Evolutionary conservation across 2,329 filamentous ascomycete species (phyloP).

Genomic region (Phoma sp.): DNA sequence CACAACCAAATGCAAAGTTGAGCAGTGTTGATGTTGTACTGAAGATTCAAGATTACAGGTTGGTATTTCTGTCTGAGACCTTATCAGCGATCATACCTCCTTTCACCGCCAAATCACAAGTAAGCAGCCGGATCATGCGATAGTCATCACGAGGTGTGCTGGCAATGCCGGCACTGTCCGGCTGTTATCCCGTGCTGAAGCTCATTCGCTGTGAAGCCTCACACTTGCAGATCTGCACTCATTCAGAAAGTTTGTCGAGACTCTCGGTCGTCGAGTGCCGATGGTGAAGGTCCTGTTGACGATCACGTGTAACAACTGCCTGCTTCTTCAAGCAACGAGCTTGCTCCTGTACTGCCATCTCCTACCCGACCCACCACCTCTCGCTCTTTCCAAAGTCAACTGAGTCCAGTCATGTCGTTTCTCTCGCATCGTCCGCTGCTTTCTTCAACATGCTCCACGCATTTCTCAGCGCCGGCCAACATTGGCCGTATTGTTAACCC

Average conservation of each 20-base stretch:
- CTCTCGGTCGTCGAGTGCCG: background rate
- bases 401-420: background rate
- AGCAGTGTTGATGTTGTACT: no score
- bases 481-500: constrained; percentile 8
- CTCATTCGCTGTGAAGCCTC: background rate
- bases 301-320: background rate
- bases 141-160: constrained; percentile 32
- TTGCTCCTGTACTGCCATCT: background rate
- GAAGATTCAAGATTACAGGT: background rate
- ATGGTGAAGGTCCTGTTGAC: background rate
- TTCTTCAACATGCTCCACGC: background rate
- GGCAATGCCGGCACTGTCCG: constrained; percentile 23
- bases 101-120: constrained; percentile 13
- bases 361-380: background rate
- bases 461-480: constrained; percentile 5
- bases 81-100: background rate
- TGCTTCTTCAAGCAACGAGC: background rate
- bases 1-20: background rate
- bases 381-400: background rate
- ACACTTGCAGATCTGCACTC: background rate
- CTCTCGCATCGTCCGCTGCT: background rate
- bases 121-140: constrained; percentile 25
- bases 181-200: constrained; percentile 1
- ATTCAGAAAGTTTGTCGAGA: background rate
- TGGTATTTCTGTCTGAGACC: background rate